These are phyloP conservation scores for Combretum micranthum DNA, from an alignment of 345 rosid species.

Conservation along the genomic window DNA sequence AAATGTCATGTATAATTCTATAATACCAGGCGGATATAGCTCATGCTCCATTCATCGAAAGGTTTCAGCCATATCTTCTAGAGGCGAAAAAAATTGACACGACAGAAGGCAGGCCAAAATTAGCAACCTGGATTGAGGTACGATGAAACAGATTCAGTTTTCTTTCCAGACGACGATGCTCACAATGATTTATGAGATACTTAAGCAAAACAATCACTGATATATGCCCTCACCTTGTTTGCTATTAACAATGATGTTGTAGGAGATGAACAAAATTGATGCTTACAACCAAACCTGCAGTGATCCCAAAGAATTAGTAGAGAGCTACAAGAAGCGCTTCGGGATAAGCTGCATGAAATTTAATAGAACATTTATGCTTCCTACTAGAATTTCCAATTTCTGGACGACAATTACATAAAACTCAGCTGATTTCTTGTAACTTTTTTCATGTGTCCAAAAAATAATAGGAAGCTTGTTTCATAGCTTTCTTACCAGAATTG, in stretches of 20 bases:
- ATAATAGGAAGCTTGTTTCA: no score
- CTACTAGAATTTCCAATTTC: no score
- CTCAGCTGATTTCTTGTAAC: constrained; percentile 1
- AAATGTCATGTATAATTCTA: neutral
- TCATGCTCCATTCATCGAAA: constrained; percentile 69
- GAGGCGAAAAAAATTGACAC: constrained; percentile 54
- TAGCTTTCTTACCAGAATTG: no score
- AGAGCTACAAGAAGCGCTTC: constrained; percentile 40
- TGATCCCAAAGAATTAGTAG: constrained; percentile 56
- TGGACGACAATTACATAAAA: no score
- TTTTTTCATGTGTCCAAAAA: neutral
- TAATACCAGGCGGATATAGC: constrained; percentile 62
- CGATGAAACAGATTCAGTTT: neutral
- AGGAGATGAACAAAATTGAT: constrained; percentile 68
- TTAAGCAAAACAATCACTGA: no score
- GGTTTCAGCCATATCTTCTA: constrained; percentile 36
- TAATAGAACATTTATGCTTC: no score
- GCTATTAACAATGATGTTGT: neutral
- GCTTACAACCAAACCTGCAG: constrained; percentile 61
- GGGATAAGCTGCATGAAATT: constrained; percentile 18
- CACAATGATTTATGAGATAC: no score
- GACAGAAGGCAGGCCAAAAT: constrained; percentile 59
- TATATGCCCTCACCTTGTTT: no score
- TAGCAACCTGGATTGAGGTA: constrained; percentile 79
- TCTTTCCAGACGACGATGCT: neutral